Evolutionary conservation across 176 grass and related monocot genomes (phyloP).

Genomic region (Panicum miliaceum): DNA sequence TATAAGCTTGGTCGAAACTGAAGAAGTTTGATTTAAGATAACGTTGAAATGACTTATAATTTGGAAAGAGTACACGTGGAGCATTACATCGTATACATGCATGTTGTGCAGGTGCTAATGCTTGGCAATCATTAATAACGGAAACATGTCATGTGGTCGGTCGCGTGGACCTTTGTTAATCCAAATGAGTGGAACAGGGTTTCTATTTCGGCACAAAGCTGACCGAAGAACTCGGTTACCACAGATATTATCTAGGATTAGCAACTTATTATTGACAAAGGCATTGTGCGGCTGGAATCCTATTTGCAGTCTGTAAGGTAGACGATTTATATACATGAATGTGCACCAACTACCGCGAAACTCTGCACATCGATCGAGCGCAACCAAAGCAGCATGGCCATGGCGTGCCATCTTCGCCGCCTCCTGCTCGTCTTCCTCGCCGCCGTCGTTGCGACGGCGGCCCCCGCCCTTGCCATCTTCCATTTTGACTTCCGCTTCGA

Average conservation of each 20-base stretch:
- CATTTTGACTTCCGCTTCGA: conserved; percentile 16
- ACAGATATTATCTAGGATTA: conserved; percentile 12
- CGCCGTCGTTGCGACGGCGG: too few relatives aligned
- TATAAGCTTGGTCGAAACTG: too few relatives aligned
- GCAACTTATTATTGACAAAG: neutral
- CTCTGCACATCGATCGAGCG: neutral
- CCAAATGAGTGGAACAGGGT: neutral
- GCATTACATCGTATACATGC: neutral
- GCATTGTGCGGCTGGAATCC: conserved; percentile 1
- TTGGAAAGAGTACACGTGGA: too few relatives aligned
- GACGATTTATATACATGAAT: neutral
- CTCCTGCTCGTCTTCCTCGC: conserved; percentile 28
- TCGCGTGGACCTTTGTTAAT: neutral
- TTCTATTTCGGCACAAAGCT: neutral
- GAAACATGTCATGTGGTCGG: neutral
- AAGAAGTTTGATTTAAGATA: too few relatives aligned
- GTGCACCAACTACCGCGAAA: neutral
- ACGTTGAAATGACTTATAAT: too few relatives aligned
- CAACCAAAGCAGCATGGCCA: neutral
- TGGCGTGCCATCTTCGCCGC: conserved; percentile 20
- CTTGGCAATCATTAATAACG: neutral
- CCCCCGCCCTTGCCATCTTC: neutral
- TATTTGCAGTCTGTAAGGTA: neutral
- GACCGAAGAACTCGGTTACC: neutral
- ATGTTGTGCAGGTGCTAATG: neutral